Evolutionary conservation across 331 rosid genomes (phyloP).

Genomic region (Acacia pycnantha): DNA sequence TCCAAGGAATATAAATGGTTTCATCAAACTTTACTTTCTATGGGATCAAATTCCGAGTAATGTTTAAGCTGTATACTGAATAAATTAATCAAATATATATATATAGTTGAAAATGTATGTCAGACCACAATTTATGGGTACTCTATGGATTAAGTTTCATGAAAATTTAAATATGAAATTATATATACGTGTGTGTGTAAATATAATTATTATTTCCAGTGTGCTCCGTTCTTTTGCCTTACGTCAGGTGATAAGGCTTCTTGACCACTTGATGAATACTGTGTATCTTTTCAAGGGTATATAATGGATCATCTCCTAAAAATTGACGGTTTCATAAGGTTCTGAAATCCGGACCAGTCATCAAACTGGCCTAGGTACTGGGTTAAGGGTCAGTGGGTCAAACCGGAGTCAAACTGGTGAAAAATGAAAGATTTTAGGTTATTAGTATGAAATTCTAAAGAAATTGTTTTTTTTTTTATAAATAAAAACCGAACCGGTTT

Average conservation of each 20-base stretch:
- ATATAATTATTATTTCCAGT: neutral
- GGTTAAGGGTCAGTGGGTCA: too few relatives aligned
- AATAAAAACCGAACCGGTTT: too few relatives aligned
- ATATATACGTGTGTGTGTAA: too few relatives aligned
- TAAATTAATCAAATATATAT: neutral
- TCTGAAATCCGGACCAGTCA: too few relatives aligned
- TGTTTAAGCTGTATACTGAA: neutral
- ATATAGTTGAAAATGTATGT: too few relatives aligned
- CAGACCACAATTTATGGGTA: neutral
- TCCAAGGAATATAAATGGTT: neutral
- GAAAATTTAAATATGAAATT: too few relatives aligned
- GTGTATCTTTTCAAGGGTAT: neutral
- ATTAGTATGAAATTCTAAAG: too few relatives aligned
- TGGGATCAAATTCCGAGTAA: neutral
- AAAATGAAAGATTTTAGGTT: too few relatives aligned
- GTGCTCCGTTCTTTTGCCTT: neutral
- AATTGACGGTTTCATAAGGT: neutral
- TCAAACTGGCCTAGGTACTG: too few relatives aligned
- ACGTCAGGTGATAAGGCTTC: neutral
- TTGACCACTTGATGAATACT: neutral
- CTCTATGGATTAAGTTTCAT: neutral
- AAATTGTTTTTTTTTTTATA: too few relatives aligned
- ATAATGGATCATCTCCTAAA: neutral
- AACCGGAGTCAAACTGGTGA: too few relatives aligned
- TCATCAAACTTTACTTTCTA: neutral